A percentile compares a stretch with the other conserved stretches of the same genome.
phyloP scores from a whole-genome alignment of 495 filamentous ascomycete genomes.

The Penicillium mononematosum region DNA sequence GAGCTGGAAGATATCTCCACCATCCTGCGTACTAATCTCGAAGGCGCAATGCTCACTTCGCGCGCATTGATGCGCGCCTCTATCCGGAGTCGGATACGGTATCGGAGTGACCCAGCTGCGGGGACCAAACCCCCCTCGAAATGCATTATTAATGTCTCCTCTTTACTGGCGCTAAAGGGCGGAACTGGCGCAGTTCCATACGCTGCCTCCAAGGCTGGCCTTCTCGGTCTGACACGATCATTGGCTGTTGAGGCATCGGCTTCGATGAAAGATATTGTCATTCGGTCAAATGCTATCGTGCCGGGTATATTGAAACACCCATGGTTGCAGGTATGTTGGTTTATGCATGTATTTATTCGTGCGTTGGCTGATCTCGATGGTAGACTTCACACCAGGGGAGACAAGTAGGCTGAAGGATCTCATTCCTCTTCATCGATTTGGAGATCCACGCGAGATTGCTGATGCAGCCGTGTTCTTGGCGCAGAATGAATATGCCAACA shows the following conservation, averaged over 20 bases:
- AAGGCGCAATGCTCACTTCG: constrained; percentile 66
- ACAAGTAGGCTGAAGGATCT: constrained; percentile 33
- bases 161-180: constrained; percentile 63
- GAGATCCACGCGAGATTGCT: constrained; percentile 68
- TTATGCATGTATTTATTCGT: neutral
- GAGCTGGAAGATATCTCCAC: constrained; percentile 39
- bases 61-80: constrained; percentile 50
- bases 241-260: constrained; percentile 59
- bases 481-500: constrained; percentile 77
- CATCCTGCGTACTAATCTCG: constrained; percentile 66
- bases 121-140: constrained; percentile 26
- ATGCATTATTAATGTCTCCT: constrained; percentile 80
- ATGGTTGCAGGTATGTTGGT: constrained; percentile 66
- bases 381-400: constrained; percentile 41
- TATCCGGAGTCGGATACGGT: constrained; percentile 38
- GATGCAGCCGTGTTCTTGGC: constrained; percentile 77
- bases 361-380: neutral
- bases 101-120: constrained; percentile 17
- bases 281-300: constrained; percentile 77
- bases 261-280: constrained; percentile 39
- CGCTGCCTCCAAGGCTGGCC: constrained; percentile 75
- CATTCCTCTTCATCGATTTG: constrained; percentile 72
- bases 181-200: constrained; percentile 68
- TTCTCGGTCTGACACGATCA: constrained; percentile 72
- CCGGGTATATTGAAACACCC: constrained; percentile 76